Conservation (phyloP, 129 eudicot genomes). For the Artemisia tridentata region DNA sequence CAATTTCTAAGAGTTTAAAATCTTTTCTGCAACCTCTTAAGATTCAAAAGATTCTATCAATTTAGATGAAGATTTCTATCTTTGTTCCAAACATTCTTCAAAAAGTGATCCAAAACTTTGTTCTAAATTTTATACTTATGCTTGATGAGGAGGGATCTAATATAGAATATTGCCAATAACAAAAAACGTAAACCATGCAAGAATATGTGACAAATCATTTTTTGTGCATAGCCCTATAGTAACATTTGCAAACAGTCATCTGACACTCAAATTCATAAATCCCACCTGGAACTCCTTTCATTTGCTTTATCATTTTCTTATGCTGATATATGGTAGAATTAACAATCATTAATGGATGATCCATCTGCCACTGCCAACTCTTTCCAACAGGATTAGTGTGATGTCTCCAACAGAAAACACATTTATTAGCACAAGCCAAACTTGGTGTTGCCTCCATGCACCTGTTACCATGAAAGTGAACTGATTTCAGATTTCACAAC, state of each 20-base stretch:
- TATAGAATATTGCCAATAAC: too few species aligned
- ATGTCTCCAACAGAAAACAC: slow-evolving; percentile 99
- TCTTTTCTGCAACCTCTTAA: not conserved
- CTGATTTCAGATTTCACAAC: not conserved
- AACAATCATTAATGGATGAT: slow-evolving; percentile 84
- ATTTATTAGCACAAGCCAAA: slow-evolving; percentile 97
- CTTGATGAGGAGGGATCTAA: not conserved
- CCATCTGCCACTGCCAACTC: slow-evolving; percentile 99
- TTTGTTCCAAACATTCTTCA: not conserved
- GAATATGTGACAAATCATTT: too few species aligned
- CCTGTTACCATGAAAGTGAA: slow-evolving; percentile 38
- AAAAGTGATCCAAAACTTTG: not conserved
- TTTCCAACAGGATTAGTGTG: slow-evolving; percentile 98
- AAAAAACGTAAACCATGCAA: too few species aligned
- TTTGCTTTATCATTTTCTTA: slow-evolving; percentile 91
- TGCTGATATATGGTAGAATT: slow-evolving; percentile 82
- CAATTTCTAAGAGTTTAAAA: not conserved
- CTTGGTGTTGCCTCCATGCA: slow-evolving; percentile 99
- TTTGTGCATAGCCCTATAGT: too few species aligned
- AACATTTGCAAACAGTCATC: not conserved
- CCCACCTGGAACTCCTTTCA: slow-evolving; percentile 99
- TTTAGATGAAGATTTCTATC: not conserved
- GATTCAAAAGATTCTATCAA: not conserved
- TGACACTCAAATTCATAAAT: not conserved
- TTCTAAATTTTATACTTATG: not conserved